Base-by-base conservation (phyloP, 2,329 filamentous ascomycete species). In the Fusarium sambucinum region DNA sequence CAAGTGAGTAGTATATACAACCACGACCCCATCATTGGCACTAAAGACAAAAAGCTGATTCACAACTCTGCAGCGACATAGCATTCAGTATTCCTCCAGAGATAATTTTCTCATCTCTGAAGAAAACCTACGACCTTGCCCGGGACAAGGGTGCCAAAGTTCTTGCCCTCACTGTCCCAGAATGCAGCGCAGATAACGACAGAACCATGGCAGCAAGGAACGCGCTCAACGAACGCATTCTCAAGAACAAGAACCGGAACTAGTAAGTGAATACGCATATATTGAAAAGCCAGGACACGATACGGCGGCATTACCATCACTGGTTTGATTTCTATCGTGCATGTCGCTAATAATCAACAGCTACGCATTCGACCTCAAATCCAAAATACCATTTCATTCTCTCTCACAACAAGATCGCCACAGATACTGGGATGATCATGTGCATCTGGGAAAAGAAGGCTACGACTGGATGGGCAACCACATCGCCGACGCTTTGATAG, bases 91-190 rank as follows among this genome's bases (percentile, higher is more conserved):
- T 77, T 8, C 52, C 75, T 0, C 68, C 81, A 11, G 76, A 82
- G 1, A 72, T 78, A 3, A 85, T 89, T 23, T 85, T 84, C 68
- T 71, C 80, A 9, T 78, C 79, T 11, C 82, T 90, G 16, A 77
- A 84, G 65, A 73, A 79, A 12, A 75, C 80, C 37, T 91, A 86
- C 83, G 76, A 80, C 42, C 75, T 86, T 3, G 80, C 85, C 2
- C 79, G 89, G 3, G 72, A 75, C 1, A 80, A 80, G 29, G 82
- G 83, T 13, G 80, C 81, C 69, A 87, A 87, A 60, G 84, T 91
- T 11, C 83, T 92, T 4, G 87, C 88, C 6, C 79, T 91, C 48
- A 91, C 89, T 0, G 81, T 92, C 4, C 87, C 87, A 1, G 88
- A 90, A 68, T 82, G 81, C 27, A 73, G 76, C 9, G 55, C 70